These are phyloP conservation scores for Musa schizocarpa DNA, from an alignment of 176 grass and related monocot species.

Conservation along the genomic window DNA sequence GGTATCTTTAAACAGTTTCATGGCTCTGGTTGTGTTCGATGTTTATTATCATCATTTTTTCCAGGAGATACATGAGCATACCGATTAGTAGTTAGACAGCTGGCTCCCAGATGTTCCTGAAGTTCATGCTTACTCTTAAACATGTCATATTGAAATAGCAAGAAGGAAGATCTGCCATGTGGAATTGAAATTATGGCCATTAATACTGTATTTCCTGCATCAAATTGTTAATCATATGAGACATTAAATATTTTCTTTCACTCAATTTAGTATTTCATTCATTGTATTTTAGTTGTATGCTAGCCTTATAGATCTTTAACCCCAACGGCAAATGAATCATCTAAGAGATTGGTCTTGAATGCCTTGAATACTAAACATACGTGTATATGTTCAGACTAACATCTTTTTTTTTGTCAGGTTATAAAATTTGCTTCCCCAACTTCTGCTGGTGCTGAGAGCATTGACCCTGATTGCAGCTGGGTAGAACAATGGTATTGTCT, in stretches of 20 bases:
- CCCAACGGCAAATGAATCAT: constrained; percentile 36
- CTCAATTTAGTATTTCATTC: too few species aligned
- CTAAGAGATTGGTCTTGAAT: neutral
- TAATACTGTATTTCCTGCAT: too few species aligned
- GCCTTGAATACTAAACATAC: neutral
- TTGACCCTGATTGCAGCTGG: constrained; percentile 67
- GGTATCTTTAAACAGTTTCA: neutral
- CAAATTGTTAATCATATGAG: too few species aligned
- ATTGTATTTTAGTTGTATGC: too few species aligned
- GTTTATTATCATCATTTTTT: neutral
- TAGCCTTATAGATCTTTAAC: neutral
- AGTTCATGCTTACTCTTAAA: neutral
- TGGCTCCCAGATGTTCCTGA: neutral
- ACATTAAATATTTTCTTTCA: too few species aligned
- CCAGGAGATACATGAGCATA: neutral
- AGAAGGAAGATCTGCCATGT: too few species aligned
- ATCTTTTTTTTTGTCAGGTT: constrained; percentile 47
- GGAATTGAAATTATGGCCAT: too few species aligned
- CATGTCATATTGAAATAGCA: too few species aligned
- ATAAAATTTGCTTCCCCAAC: constrained; percentile 78
- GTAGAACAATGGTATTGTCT: constrained; percentile 74
- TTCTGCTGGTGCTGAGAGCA: constrained; percentile 84
- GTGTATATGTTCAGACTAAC: constrained; percentile 12
- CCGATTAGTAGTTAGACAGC: neutral
- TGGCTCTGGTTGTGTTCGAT: neutral